Conservation (phyloP, 2,329 filamentous ascomycete species). For the Epichloe hybrida region DNA sequence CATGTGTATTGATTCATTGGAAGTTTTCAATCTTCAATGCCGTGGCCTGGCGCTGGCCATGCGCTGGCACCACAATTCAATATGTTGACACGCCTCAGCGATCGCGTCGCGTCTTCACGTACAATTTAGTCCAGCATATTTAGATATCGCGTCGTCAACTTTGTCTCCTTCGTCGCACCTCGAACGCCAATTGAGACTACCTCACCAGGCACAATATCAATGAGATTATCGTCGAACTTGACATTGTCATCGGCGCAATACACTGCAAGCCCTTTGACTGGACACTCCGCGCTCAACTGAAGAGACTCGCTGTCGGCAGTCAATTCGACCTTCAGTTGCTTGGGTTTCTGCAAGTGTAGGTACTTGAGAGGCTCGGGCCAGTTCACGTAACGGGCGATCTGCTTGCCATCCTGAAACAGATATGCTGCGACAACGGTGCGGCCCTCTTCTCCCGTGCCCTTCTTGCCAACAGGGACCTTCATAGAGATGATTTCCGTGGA, state of each 20-base stretch:
- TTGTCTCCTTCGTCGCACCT: constrained; percentile 32
- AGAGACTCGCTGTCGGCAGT: constrained; percentile 28
- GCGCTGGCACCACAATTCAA: no score
- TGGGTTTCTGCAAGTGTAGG: constrained; percentile 43
- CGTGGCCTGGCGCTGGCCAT: no score
- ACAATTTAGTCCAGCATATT: constrained; percentile 12
- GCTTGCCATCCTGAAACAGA: constrained; percentile 33
- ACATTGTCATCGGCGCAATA: constrained; percentile 45
- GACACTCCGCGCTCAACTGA: constrained; percentile 44
- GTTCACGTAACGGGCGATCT: constrained; percentile 52
- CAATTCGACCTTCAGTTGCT: constrained; percentile 31
- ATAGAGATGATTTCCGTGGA: constrained; percentile 47
- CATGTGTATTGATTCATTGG: no score
- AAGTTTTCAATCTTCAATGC: no score
- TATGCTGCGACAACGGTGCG: constrained; percentile 49
- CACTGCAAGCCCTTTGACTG: constrained; percentile 51
- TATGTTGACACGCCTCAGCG: no score
- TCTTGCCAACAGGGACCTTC: constrained; percentile 34
- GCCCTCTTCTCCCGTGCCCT: constrained; percentile 20
- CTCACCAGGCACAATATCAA: constrained; percentile 57
- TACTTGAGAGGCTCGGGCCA: constrained; percentile 65
- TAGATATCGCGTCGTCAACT: constrained; percentile 39
- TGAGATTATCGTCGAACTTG: constrained; percentile 49
- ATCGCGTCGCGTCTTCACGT: background rate
- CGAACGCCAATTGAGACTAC: constrained; percentile 36